Percentiles rank a stretch among this genome's conserved stretches.
Evolutionary conservation across 495 filamentous ascomycete genomes (phyloP).

Genomic region (Penicillium egyptiacum): DNA sequence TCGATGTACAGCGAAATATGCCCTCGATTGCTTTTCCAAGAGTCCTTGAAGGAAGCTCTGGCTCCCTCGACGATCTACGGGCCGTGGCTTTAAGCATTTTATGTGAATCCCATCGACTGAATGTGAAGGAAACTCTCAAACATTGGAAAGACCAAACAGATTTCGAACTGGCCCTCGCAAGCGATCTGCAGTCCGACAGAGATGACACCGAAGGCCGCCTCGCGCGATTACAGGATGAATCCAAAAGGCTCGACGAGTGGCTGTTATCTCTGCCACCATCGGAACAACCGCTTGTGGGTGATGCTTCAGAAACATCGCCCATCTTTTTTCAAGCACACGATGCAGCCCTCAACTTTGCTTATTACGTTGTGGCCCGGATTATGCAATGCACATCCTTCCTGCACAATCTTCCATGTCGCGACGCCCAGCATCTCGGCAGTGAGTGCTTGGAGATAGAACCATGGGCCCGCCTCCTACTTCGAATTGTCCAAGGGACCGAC

Average conservation of each 20-base stretch:
- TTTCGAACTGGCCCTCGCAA: background rate
- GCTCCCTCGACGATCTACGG: conserved; percentile 21
- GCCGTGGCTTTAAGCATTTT: conserved; percentile 28
- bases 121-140: conserved; percentile 15
- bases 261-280: conserved; percentile 19
- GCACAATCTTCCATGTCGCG: conserved; percentile 1
- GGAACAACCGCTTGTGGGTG: conserved; percentile 18
- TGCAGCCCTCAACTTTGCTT: conserved; percentile 32
- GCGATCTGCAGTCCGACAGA: background rate
- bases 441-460: conserved; percentile 17
- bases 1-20: conserved; percentile 18
- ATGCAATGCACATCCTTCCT: conserved; percentile 30
- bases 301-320: background rate
- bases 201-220: background rate
- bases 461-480: conserved; percentile 25
- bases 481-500: conserved; percentile 23
- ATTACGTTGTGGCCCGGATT: conserved; percentile 28
- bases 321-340: conserved; percentile 29
- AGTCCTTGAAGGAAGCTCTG: conserved; percentile 4
- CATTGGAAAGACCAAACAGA: conserved; percentile 16
- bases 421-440: background rate
- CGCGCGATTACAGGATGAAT: conserved; percentile 11
- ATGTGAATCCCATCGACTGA: conserved; percentile 35
- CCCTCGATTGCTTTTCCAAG: conserved; percentile 14
- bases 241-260: conserved; percentile 24